Base-by-base conservation (phyloP, 2,329 filamentous ascomycete species). In the Bipolaris oryzae region DNA sequence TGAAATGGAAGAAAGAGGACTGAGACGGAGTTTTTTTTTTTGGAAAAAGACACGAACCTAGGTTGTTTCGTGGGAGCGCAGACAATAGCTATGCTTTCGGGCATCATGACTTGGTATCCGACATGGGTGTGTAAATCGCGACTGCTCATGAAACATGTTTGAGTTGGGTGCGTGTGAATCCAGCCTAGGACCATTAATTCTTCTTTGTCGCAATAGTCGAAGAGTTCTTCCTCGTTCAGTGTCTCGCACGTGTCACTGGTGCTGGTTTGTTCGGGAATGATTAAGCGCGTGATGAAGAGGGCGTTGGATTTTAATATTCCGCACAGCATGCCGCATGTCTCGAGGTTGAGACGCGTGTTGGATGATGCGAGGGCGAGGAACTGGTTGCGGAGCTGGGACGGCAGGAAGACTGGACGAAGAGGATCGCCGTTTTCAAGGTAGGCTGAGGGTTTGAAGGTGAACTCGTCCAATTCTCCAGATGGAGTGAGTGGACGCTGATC, bases 141-240 rank as follows among this genome's bases (percentile, higher is more conserved):
- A 46, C 90, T 95, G 73, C 92, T 96, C 91, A 99, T 96, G 75
- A 99, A 99, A 76, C 95, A 99, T 0, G 92, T 96, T 78, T 99
- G 95, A 0, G 89, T 92, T 0, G 95, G 95, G 74, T 99, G 95
- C 0, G 95, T 99, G 74, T 99, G 95, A 59, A 99, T 99, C 95
- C 95, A 99, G 37, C 94, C 94, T 5, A 96, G 83, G 50, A 96
- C 87, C 75, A 96, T 85, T 34, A 98, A 78, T 58, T 96, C 90
- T 70, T 96, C 86, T 5, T 82, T 83, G 67, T 95, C 90, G 71
- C 93, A 96, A 74, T 94, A 97, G 54, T 96, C 92, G 66, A 97
- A 93, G 25, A 97, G 83, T 0, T 87, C 86, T 28, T 85, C 85
- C 74, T 96, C 92, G 64, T 97, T 95, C 45, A 92, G 87, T 18